Base-by-base conservation (phyloP, 805 yeast genomes). In the Pichia rugopelliculosa region DNA sequence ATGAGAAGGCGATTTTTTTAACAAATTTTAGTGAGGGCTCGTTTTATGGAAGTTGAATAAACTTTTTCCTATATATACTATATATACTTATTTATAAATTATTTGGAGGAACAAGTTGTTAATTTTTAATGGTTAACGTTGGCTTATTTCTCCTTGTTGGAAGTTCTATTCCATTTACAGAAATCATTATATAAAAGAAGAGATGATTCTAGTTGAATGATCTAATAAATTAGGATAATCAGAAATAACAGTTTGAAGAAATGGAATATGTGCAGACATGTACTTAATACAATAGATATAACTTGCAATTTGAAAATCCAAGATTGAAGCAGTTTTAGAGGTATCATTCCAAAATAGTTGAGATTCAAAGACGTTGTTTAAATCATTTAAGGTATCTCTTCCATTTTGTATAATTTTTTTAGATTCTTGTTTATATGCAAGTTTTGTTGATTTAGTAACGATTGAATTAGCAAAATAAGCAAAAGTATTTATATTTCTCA, bases 401-500 rank as follows among this genome's bases (percentile, higher is more conserved):
- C 27, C 50, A 15, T 42, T 44, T 39, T 24, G 11, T 3, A 18
- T 3, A 6, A 48, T 41, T 38, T 9, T 41, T n/a, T 23, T 23
- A 3, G 5, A 10, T 25, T 45, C 48, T 3, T 25, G 17, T 15
- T 17, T 12, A 21, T 24, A 42, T 1, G 51, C 41, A 9, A 40
- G 13, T 24, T 37, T 38, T 10, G 24, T n/a, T 12, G 17, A 34
- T 33, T 45, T 45, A 4, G 48, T 22, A 2, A 21, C 6, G 6
- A 45, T 12, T 3, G 20, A 15, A 4, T 41, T 41, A 3, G 48
- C 9, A 26, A n/a, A 45, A 18, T 48, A 48, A 8, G 21, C 12
- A 18, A 25, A 44, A 7, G 12, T 22, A 21, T 30, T 11, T 6
- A 66, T 66, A 48, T 74, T 69, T 54, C 78, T 66, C 38, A 66